Evolutionary conservation across 306 rosid genomes (phyloP).

Genomic region (Fragaria vesca): DNA sequence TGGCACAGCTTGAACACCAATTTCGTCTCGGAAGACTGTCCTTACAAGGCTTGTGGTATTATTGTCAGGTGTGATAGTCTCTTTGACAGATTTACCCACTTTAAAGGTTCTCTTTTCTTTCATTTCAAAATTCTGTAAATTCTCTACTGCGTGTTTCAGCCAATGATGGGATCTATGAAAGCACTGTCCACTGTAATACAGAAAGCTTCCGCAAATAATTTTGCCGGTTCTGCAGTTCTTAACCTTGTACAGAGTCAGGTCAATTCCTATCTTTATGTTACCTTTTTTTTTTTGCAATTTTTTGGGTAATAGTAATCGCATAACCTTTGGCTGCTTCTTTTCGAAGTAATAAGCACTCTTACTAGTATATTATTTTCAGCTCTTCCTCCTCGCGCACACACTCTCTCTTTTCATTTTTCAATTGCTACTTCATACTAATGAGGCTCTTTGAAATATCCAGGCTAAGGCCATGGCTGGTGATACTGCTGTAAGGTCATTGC

Average conservation of each 20-base stretch:
- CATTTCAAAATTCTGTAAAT: slow-evolving; percentile 6
- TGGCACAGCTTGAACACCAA: slow-evolving; percentile 97
- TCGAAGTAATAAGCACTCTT: neutral
- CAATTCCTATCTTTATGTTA: slow-evolving; percentile 12
- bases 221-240: slow-evolving; percentile 91
- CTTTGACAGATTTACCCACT: slow-evolving; percentile 20
- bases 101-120: neutral
- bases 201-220: slow-evolving; percentile 69
- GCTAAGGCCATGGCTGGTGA: slow-evolving; percentile 99
- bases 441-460: slow-evolving; percentile 36
- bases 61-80: slow-evolving; percentile 73
- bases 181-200: slow-evolving; percentile 76
- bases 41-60: slow-evolving; percentile 97
- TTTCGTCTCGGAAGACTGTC: slow-evolving; percentile 91
- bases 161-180: slow-evolving; percentile 92
- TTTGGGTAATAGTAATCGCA: neutral
- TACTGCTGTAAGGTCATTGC: slow-evolving; percentile 78
- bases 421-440: neutral
- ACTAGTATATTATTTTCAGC: neutral
- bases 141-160: slow-evolving; percentile 49
- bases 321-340: slow-evolving; percentile 17
- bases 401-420: neutral
- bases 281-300: neutral
- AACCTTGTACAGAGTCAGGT: slow-evolving; percentile 97
- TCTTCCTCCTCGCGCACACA: neutral